Evolutionary conservation across 257 asterid species (phyloP).

Genomic region (Voacanga thouarsii): DNA sequence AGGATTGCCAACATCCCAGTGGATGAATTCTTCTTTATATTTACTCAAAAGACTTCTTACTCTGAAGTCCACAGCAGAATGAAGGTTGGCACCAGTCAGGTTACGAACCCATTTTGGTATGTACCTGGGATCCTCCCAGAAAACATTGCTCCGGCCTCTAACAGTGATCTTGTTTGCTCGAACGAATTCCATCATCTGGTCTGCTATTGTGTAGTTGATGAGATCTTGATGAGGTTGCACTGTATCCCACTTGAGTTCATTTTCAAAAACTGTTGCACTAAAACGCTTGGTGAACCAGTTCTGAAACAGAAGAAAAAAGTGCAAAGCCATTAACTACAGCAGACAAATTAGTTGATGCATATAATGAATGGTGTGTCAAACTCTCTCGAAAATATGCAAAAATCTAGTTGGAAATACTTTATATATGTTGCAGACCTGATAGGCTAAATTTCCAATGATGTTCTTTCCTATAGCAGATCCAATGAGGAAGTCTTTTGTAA

Average conservation of each 20-base stretch:
- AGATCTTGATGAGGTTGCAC: conserved; percentile 34
- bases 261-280: conserved; percentile 42
- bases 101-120: conserved; percentile 40
- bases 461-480: conserved; percentile 47
- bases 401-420: not conserved
- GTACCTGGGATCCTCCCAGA: conserved; percentile 40
- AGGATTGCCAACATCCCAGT: conserved; percentile 49
- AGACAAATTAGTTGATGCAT: not conserved
- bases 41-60: conserved; percentile 32
- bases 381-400: not conserved
- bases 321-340: not conserved
- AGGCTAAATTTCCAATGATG: conserved; percentile 35
- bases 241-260: conserved; percentile 46
- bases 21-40: conserved; percentile 42
- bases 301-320: conserved; percentile 15
- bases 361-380: not conserved
- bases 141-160: conserved; percentile 39
- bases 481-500: conserved; percentile 42
- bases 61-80: conserved; percentile 35
- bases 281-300: conserved; percentile 41
- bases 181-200: conserved; percentile 38
- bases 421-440: conserved; percentile 28
- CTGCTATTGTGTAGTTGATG: conserved; percentile 35
- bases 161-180: conserved; percentile 33
- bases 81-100: conserved; percentile 24